Percentiles rank a stretch among this genome's conserved stretches.
These are phyloP conservation scores for Drechslerella stenobrocha DNA, from an alignment of 2,329 filamentous ascomycete genomes.

Conservation along the genomic window DNA sequence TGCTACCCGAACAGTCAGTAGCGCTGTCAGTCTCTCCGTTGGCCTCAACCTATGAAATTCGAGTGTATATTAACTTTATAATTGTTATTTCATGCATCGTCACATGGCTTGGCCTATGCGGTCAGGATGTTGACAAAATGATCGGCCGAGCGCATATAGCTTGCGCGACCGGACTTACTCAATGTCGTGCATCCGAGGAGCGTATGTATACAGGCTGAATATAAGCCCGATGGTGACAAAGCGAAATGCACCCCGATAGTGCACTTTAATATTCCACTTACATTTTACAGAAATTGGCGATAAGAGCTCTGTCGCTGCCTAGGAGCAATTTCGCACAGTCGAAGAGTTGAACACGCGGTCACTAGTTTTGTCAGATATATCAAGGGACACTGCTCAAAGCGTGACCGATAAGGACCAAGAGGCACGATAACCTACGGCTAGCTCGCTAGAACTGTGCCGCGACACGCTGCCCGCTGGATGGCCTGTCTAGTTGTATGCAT, in stretches of 20 bases:
- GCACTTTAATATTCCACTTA: not conserved
- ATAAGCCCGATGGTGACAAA: conserved; percentile 3
- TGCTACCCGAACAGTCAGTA: conserved; percentile 2
- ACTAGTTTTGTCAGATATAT: conserved; percentile 30
- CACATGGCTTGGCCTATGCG: not conserved
- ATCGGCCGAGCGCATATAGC: not conserved
- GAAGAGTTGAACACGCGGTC: conserved; percentile 6
- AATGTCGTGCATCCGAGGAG: not conserved
- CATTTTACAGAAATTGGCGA: conserved; percentile 4
- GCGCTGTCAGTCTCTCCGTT: not conserved
- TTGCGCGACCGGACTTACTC: conserved; percentile 2
- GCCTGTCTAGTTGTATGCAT: too few species aligned
- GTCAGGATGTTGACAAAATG: not conserved
- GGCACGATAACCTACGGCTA: conserved; percentile 3
- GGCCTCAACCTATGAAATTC: not conserved
- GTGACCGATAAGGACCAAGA: conserved; percentile 18
- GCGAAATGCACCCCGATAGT: conserved; percentile 14
- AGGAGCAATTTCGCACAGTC: conserved; percentile 18
- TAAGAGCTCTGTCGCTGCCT: conserved; percentile 38
- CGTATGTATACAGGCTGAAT: conserved; percentile 26
- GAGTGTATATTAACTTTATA: conserved; percentile 5
- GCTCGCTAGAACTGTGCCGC: conserved; percentile 20
- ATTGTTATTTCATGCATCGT: conserved; percentile 5
- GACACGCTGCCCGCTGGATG: too few species aligned
- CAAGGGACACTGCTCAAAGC: too few species aligned